Evolutionary conservation across 805 yeast genomes (phyloP), one percentile per base, ranked within the genome.

Genomic region (Kazachstania viticola): DNA sequence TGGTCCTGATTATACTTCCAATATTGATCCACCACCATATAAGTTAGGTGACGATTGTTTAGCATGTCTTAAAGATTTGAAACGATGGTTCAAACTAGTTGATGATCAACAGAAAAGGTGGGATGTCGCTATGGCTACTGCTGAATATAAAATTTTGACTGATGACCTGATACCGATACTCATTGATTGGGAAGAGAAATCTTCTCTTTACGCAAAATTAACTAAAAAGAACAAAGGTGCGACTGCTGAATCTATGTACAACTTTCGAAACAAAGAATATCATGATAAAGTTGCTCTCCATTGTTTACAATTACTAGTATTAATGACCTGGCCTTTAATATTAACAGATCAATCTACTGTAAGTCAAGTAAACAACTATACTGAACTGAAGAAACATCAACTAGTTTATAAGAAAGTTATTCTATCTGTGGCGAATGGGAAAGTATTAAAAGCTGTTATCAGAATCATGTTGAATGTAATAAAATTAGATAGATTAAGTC

Each of bases 81-180:
- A 83, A 51, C 67, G 80, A 44, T 88, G 97, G 95, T 69, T 91
- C 33, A 75, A 73, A 42, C 65, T 79, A 1, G 87, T 82, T 28
- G 97, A 88, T 54, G 91, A 82, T 35, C 67, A 67, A 27, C 67
- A 72, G 32, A 65, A 71, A 32, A 64, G 76, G 12, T 77, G 75
- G 65, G 84, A 79, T 38, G 95, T 88, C 4, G 94, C 95, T 0
- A 65, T 81, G 31, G 94, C 95, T 1, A 78, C 93, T 40, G 80
- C 84, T 4, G 88, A 81, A 33, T 73, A 80, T 11, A 79, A 79
- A 1, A 62, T 91, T 9, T 77, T 88, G 5, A 51, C 63, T 1
- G 74, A 73, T 43, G 97, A 88, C 55, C 55, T 91, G 33, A 51
- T 79, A 5, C 79, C 76, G 8, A 84, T 91, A 16, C 51, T 91